Base-by-base conservation (phyloP, 306 rosid species). In the Begonia loranthoides region DNA sequence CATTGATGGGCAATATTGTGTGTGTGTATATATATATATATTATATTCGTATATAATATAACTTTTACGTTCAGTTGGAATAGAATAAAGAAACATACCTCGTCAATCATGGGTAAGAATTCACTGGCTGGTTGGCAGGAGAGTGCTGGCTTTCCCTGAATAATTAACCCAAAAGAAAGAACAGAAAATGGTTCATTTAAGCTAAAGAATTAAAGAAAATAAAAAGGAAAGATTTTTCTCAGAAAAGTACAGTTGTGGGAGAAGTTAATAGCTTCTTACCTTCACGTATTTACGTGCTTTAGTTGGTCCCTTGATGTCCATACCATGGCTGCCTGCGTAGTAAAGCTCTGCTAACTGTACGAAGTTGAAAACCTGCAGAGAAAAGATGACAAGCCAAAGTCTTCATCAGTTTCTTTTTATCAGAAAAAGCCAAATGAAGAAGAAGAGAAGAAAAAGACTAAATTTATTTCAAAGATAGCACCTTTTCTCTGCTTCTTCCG, bases 241-340 rank as follows among this genome's bases (percentile, higher is more conserved):
- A 60, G 22, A 12, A 5, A 17, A 4, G 12, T 12, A 15, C 10
- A 38, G 1, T 49, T 49, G 9, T 17, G 15, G 13, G 41, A 59
- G 45, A 57, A 12, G 45, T 19, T 19, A 2, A 2, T 19, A 19
- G 36, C 47, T 33, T 43, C 87, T 77, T 59, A 84, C 95, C 62
- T 82, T 74, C 54, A 73, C 61, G 63, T 51, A 45, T 57, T 51
- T 69, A 70, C 12, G 43, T 57, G 58, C 59, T 68, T 82, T 76
- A 28, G 87, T 72, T 66, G 97, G 97, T 24, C 92, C 95, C 67
- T 70, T 76, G 9, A 90, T 90, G 74, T 90, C 97, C 97, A 90
- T 90, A 12, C 97, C 97, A 66, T 90, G 97, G 72, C 97, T 90
- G 22, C 95, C 97, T 7, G 97, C 97, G 19, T 90, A 90, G 52